Evolutionary conservation across 768 basidiomycete species (phyloP).

Genomic region (Tylopilus plumbeoviolaceoides): DNA sequence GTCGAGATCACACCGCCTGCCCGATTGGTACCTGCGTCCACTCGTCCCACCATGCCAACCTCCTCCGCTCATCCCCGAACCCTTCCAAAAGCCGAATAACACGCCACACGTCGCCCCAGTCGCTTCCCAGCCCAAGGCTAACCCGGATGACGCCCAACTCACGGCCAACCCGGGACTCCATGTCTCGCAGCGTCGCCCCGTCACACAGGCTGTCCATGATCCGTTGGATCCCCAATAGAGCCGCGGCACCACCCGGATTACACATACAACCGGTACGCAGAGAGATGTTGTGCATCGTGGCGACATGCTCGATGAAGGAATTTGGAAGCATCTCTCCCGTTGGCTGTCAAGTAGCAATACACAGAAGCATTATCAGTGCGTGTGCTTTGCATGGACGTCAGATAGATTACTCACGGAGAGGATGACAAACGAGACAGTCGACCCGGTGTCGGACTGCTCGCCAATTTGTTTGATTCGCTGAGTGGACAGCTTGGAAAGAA

Average conservation of each 20-base stretch:
- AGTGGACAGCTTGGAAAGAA: slow-evolving; percentile 61
- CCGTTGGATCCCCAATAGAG: slow-evolving; percentile 60
- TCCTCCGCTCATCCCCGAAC: slow-evolving; percentile 38
- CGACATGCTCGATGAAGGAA: slow-evolving; percentile 69
- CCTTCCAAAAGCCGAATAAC: slow-evolving; percentile 47
- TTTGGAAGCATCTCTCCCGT: slow-evolving; percentile 64
- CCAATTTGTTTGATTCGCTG: slow-evolving; percentile 53
- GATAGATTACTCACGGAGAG: slow-evolving; percentile 47
- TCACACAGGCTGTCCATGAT: slow-evolving; percentile 59
- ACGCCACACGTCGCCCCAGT: slow-evolving; percentile 70
- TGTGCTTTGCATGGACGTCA: slow-evolving; percentile 1
- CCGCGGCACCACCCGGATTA: slow-evolving; percentile 78
- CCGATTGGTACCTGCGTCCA: slow-evolving; percentile 34
- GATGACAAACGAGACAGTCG: slow-evolving; percentile 59
- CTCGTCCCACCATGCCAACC: slow-evolving; percentile 39
- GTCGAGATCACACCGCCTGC: slow-evolving; percentile 28
- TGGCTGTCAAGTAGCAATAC: slow-evolving; percentile 40
- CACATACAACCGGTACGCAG: slow-evolving; percentile 86
- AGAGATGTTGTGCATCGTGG: slow-evolving; percentile 61
- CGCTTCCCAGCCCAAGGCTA: slow-evolving; percentile 75
- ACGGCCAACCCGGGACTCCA: slow-evolving; percentile 56
- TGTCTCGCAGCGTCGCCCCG: slow-evolving; percentile 57
- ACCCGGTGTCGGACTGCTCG: slow-evolving; percentile 63
- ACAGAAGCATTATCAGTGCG: not conserved
- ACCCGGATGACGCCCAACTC: slow-evolving; percentile 75